A percentile compares a stretch with the other conserved stretches of the same genome.
Evolutionary conservation across 2,329 filamentous ascomycete genomes (phyloP).

Genomic region (Ambrosiella xylebori): DNA sequence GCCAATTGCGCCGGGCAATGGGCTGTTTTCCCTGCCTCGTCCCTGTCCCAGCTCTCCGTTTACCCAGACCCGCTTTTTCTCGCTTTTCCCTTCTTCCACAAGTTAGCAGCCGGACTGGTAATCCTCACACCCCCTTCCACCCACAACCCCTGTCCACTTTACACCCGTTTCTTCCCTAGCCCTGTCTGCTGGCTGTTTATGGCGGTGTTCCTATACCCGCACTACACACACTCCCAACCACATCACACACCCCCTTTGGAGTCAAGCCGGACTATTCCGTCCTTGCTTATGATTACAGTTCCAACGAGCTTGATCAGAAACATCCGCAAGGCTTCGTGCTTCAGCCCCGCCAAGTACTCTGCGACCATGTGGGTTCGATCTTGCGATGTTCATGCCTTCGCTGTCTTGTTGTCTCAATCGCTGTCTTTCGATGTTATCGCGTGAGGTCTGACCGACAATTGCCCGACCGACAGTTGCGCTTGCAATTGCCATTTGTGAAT

Average conservation of each 20-base stretch:
- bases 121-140: constrained; percentile 5
- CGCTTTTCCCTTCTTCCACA: not conserved
- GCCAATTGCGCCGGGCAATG: not conserved
- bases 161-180: constrained; percentile 13
- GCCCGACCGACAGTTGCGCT: constrained; percentile 5
- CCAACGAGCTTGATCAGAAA: not conserved
- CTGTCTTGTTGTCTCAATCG: not conserved
- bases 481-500: not conserved
- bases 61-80: not conserved
- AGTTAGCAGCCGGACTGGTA: not conserved
- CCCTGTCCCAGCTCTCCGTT: not conserved
- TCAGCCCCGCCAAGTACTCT: not conserved
- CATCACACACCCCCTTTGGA: not conserved
- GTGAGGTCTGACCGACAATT: not conserved
- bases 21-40: not conserved
- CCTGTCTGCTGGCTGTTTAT: constrained; percentile 6
- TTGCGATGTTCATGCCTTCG: not conserved
- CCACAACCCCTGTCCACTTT: not conserved
- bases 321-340: not conserved
- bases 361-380: not conserved
- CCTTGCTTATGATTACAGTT: not conserved
- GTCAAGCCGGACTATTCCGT: not conserved
- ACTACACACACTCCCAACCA: not conserved
- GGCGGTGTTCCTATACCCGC: constrained; percentile 4
- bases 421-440: not conserved